Percentiles rank a stretch among this genome's conserved stretches.
These are phyloP conservation scores for Pyropia yezoensis DNA, from an alignment of 23 red algal genomes.

Conservation along the genomic window DNA sequence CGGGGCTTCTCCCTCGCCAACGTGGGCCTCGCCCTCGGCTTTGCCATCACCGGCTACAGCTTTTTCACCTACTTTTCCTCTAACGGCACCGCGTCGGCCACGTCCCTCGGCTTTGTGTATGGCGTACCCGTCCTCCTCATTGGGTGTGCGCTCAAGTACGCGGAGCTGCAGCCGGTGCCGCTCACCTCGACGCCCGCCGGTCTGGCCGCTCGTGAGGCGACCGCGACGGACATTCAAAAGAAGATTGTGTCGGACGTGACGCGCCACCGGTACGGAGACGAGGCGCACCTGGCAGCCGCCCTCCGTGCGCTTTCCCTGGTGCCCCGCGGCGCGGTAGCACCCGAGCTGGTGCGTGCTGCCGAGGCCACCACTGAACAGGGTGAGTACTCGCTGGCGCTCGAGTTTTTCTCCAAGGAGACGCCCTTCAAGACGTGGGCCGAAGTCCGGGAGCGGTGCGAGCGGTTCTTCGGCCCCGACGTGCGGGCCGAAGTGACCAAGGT, in stretches of 20 bases:
- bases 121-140: constrained; percentile 85
- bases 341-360: constrained; percentile 27
- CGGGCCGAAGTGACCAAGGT: constrained; percentile 27
- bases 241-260: constrained; percentile 92
- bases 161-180: constrained; percentile 76
- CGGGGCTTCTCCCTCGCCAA: constrained; percentile 92
- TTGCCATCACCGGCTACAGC: constrained; percentile 52
- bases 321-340: constrained; percentile 58
- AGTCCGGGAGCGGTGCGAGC: constrained; percentile 42
- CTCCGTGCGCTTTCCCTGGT: constrained; percentile 70
- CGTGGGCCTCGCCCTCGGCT: constrained; percentile 36
- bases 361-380: constrained; percentile 41
- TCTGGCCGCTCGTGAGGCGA: constrained; percentile 17
- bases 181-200: constrained; percentile 17
- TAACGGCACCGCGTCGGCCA: constrained; percentile 69
- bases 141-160: constrained; percentile 92
- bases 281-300: constrained; percentile 71
- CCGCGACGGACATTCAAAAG: constrained; percentile 67
- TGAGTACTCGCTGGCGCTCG: constrained; percentile 51
- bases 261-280: constrained; percentile 89
- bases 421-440: constrained; percentile 52
- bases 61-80: constrained; percentile 82
- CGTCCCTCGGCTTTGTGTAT: constrained; percentile 91
- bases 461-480: constrained; percentile 86
- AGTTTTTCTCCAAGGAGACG: constrained; percentile 54